These are phyloP conservation scores for Zygosaccharomyces siamensis DNA, from an alignment of 805 yeast genomes.

Conservation along the genomic window DNA sequence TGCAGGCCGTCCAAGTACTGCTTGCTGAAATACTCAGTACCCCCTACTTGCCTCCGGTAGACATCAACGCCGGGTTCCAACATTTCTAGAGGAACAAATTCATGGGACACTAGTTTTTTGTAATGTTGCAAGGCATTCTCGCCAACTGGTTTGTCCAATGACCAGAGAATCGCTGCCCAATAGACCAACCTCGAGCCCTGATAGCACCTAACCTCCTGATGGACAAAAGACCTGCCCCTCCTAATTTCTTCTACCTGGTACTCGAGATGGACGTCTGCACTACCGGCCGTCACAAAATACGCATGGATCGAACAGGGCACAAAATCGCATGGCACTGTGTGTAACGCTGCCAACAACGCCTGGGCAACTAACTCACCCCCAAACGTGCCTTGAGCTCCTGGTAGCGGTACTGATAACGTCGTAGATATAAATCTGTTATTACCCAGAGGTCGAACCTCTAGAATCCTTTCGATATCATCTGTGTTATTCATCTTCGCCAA, in stretches of 20 bases:
- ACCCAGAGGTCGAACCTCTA: constrained; percentile 21
- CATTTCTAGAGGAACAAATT: constrained; percentile 36
- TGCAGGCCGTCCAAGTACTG: constrained; percentile 33
- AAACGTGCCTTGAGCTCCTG: constrained; percentile 60
- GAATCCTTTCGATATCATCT: constrained; percentile 14
- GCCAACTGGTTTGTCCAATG: constrained; percentile 16
- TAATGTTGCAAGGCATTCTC: constrained; percentile 16
- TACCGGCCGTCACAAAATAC: constrained; percentile 55
- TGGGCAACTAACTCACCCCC: constrained; percentile 72
- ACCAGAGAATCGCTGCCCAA: constrained; percentile 48
- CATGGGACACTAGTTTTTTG: constrained; percentile 32
- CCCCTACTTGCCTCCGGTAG: constrained; percentile 15
- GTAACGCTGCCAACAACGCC: constrained; percentile 54
- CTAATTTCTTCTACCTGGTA: constrained; percentile 52
- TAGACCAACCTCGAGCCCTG: constrained; percentile 52
- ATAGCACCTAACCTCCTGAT: constrained; percentile 49
- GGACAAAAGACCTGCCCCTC: constrained; percentile 49
- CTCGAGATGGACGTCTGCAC: constrained; percentile 40
- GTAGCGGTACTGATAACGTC: constrained; percentile 37
- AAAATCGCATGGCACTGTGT: constrained; percentile 43
- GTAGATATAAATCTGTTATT: constrained; percentile 23
- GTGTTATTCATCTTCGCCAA: neutral
- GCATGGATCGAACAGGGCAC: constrained; percentile 60
- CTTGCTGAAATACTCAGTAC: constrained; percentile 9
- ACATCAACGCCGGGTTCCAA: constrained; percentile 21